Conservation (phyloP, 805 yeast species). For the Wickerhamiella australiensis region DNA sequence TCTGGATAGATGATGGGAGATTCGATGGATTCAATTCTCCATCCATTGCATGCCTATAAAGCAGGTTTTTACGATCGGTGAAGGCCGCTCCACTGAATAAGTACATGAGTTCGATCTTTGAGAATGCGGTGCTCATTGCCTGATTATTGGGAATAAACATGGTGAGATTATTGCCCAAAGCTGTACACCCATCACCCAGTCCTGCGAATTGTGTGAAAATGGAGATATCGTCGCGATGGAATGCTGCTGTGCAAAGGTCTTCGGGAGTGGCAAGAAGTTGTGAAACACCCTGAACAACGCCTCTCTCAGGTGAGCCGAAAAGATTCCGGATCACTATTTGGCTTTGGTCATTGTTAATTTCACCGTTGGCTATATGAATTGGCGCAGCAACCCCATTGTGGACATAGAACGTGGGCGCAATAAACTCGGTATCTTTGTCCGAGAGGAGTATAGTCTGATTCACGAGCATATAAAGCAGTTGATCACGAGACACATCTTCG, state of each 20-base stretch:
- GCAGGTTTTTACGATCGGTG: slow-evolving; percentile 15
- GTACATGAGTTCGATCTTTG: slow-evolving; percentile 16
- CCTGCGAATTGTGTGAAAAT: slow-evolving; percentile 16
- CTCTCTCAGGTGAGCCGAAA: slow-evolving; percentile 21
- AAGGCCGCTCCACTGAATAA: slow-evolving; percentile 17
- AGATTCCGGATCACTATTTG: slow-evolving; percentile 20
- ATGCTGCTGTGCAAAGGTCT: slow-evolving; percentile 15
- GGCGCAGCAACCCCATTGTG: slow-evolving; percentile 18
- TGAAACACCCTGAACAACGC: slow-evolving; percentile 21
- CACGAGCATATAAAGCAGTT: slow-evolving; percentile 28
- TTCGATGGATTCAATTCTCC: slow-evolving; percentile 11
- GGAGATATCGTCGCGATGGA: slow-evolving; percentile 11
- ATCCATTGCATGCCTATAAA: slow-evolving; percentile 14
- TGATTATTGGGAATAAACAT: slow-evolving; percentile 17
- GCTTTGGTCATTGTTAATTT: slow-evolving; percentile 17
- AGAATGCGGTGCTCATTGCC: slow-evolving; percentile 12
- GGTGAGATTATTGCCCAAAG: slow-evolving; percentile 7
- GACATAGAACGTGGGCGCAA: slow-evolving; percentile 12
- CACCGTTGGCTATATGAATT: slow-evolving; percentile 13
- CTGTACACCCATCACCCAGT: background rate
- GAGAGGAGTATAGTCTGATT: slow-evolving; percentile 16
- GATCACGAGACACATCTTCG: slow-evolving; percentile 16
- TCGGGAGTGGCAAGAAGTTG: slow-evolving; percentile 17
- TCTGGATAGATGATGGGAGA: slow-evolving; percentile 12
- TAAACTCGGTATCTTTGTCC: background rate